Percentiles rank a stretch among this genome's conserved stretches.
Conservation (phyloP, 495 filamentous ascomycete genomes). For the Talaromyces ruber region DNA sequence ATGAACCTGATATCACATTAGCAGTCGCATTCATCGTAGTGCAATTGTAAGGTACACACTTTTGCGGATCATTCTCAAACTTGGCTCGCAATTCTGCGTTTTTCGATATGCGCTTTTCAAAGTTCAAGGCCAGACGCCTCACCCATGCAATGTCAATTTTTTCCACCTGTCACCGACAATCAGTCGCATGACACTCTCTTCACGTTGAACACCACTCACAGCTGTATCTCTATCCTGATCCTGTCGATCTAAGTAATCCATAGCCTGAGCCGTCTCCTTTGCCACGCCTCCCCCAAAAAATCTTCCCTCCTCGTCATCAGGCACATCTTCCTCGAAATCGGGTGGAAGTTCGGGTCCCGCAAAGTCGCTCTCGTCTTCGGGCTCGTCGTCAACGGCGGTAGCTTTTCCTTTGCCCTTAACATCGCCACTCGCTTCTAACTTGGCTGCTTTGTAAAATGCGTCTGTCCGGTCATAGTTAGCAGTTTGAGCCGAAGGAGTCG, state of each 20-base stretch:
- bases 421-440: constrained; percentile 53
- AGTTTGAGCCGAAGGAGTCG: neutral
- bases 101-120: constrained; percentile 84
- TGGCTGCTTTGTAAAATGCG: constrained; percentile 82
- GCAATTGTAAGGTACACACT: constrained; percentile 44
- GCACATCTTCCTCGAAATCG: constrained; percentile 47
- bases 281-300: constrained; percentile 94
- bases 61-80: constrained; percentile 74
- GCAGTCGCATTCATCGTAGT: neutral
- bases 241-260: constrained; percentile 77
- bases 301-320: constrained; percentile 83
- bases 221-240: constrained; percentile 46
- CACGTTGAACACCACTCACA: constrained; percentile 14
- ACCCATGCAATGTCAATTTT: constrained; percentile 82
- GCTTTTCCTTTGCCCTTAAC: constrained; percentile 52
- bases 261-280: constrained; percentile 68
- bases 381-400: constrained; percentile 50
- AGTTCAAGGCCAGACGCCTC: constrained; percentile 68
- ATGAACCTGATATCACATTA: constrained; percentile 47
- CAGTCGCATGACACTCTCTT: constrained; percentile 4
- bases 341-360: constrained; percentile 64
- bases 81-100: constrained; percentile 91
- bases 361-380: constrained; percentile 54
- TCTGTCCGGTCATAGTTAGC: constrained; percentile 31
- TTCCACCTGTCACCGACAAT: constrained; percentile 42